These are phyloP conservation scores for Citrullus colocynthis DNA, from an alignment of 306 rosid genomes.

Conservation along the genomic window DNA sequence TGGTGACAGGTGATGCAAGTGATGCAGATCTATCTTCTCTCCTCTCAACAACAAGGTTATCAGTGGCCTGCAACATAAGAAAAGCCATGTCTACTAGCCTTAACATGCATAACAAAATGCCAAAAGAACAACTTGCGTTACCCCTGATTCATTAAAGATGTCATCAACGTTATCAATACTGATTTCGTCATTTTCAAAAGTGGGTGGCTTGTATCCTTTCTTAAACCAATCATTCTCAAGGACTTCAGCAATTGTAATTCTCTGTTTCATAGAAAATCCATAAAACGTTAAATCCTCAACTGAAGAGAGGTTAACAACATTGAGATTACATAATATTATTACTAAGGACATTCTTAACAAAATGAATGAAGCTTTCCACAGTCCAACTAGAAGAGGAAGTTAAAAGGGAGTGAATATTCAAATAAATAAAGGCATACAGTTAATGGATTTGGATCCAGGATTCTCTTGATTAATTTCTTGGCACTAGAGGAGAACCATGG, in stretches of 20 bases:
- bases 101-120: conserved; percentile 1
- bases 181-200: conserved; percentile 62
- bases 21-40: conserved; percentile 40
- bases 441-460: conserved; percentile 79
- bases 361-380: not conserved
- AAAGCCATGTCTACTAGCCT: not conserved
- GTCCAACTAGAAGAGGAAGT: not conserved
- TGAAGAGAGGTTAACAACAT: not conserved
- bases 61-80: conserved; percentile 33
- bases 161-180: conserved; percentile 62
- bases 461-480: conserved; percentile 72
- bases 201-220: conserved; percentile 81
- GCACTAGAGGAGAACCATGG: conserved; percentile 93
- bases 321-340: not conserved
- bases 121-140: conserved; percentile 22
- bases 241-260: conserved; percentile 69
- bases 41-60: conserved; percentile 66
- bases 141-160: conserved; percentile 52
- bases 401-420: not conserved
- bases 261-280: conserved; percentile 35
- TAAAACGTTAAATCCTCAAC: not conserved
- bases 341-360: not conserved
- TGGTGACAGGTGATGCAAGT: conserved; percentile 57
- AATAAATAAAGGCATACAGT: conserved; percentile 39
- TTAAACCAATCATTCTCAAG: conserved; percentile 94